Conservation (phyloP, 73 alveolate genomes). For the Durusdinium trenchii region DNA sequence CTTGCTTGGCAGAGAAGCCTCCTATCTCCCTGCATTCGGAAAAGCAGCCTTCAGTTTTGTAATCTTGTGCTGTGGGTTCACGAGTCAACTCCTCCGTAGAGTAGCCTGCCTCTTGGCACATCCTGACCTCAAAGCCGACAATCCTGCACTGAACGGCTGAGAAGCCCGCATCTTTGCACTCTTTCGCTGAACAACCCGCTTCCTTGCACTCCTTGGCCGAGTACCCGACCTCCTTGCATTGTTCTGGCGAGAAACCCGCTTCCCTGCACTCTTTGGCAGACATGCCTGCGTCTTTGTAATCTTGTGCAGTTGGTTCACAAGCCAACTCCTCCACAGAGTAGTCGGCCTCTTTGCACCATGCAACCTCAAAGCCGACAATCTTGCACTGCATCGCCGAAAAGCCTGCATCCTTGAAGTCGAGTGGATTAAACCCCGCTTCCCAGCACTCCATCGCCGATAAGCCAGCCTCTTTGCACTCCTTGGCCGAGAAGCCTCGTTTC, state of each 20-base stretch:
- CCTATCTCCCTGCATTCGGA: neutral
- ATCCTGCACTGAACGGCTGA: neutral
- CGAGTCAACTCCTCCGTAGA: neutral
- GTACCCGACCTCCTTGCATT: constrained; percentile 16
- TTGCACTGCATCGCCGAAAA: neutral
- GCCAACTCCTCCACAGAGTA: too few relatives aligned
- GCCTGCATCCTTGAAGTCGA: neutral
- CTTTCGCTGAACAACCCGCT: neutral
- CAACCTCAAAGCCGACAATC: neutral
- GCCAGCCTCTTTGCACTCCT: neutral
- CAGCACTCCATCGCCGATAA: neutral
- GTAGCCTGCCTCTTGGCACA: neutral
- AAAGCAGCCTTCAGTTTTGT: neutral
- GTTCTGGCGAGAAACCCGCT: neutral
- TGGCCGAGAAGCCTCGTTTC: neutral
- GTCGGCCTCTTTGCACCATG: neutral
- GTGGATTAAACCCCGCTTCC: neutral
- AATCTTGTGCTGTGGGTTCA: neutral
- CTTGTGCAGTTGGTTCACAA: neutral
- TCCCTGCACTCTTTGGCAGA: neutral
- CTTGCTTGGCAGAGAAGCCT: neutral
- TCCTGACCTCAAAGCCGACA: neutral
- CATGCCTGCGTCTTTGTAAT: neutral
- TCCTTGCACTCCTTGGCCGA: neutral
- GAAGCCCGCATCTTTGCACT: neutral